Conservation (phyloP, 305 asterid genomes). For the Coffea humblotiana region DNA sequence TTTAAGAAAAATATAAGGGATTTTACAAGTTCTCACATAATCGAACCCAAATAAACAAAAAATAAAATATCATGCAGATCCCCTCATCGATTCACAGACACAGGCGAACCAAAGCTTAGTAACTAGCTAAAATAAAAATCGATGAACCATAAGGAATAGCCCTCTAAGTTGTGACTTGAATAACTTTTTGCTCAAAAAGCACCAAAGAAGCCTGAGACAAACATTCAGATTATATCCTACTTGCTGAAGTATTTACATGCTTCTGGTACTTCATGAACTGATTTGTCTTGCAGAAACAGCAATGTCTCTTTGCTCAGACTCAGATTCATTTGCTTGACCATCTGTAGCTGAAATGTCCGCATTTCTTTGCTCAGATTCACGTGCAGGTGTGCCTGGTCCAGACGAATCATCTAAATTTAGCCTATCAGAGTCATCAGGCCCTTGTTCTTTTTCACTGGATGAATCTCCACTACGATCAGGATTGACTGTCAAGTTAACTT, state of each 20-base stretch:
- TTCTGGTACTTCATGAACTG: background rate
- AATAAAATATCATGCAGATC: background rate
- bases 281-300: background rate
- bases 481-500: conserved; percentile 1
- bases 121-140: background rate
- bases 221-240: background rate
- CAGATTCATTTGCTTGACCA: background rate
- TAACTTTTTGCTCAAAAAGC: background rate
- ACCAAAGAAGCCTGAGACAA: background rate
- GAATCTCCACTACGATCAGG: background rate
- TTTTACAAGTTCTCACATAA: no score
- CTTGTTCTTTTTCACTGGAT: conserved; percentile 2
- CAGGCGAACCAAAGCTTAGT: no score
- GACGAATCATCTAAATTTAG: background rate
- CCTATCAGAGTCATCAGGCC: background rate
- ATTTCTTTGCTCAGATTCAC: conserved; percentile 5
- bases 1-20: no score
- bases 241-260: background rate
- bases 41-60: no score
- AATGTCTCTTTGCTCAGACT: background rate
- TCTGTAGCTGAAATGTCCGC: conserved; percentile 4
- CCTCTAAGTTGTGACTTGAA: background rate
- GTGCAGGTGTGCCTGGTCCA: background rate
- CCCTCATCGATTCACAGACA: background rate
- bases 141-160: background rate